Conservation (phyloP, 257 asterid genomes). For the Nicotiana tabacum region DNA sequence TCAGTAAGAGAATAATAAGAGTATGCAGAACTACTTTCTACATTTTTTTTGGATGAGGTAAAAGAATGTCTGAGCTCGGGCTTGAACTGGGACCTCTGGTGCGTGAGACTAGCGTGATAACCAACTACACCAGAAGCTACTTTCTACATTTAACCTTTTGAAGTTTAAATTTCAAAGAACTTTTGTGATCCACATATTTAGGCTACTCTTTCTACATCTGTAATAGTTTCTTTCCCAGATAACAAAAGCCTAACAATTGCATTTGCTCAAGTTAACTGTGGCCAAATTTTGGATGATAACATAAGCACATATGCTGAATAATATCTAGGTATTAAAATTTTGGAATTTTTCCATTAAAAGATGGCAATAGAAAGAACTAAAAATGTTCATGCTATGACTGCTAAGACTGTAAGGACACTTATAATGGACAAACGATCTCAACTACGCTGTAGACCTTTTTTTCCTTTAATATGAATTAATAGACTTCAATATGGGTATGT, state of each 20-base stretch:
- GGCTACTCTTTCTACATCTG: not conserved
- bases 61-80: constrained; percentile 56
- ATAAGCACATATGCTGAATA: not conserved
- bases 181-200: not conserved
- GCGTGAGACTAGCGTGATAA: constrained; percentile 77
- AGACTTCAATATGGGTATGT: not conserved
- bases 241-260: not conserved
- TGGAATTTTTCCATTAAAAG: not conserved
- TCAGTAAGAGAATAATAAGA: not conserved
- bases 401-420: not conserved
- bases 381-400: not conserved
- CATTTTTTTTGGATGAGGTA: not conserved
- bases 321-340: not conserved
- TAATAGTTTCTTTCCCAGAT: not conserved
- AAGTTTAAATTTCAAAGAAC: not conserved
- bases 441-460: not conserved
- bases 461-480: not conserved
- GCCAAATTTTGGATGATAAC: not conserved
- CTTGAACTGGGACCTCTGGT: constrained; percentile 72
- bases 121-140: constrained; percentile 38
- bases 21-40: not conserved
- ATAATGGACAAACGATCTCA: not conserved
- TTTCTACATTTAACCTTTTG: not conserved
- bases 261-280: not conserved
- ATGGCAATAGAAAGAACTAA: not conserved